Conservation (phyloP, 1,284 basidiomycete genomes). For the Farysia itapuensis region DNA sequence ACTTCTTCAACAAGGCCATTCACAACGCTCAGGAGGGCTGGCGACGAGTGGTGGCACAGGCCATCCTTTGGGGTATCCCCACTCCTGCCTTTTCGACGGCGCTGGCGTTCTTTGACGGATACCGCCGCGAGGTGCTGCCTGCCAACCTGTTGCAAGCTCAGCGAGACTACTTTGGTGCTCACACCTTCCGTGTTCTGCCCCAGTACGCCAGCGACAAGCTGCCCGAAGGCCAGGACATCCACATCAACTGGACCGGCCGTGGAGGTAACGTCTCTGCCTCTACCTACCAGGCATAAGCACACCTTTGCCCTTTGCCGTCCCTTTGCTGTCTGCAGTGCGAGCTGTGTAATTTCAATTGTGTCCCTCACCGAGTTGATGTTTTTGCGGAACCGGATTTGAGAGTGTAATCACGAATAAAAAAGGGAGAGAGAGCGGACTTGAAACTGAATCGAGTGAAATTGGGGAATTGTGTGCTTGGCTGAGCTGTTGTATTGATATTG, state of each 20-base stretch:
- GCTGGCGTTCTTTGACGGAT: constrained; percentile 98
- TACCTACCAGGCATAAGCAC: constrained; percentile 83
- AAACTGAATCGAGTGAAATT: no score
- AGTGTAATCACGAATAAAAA: no score
- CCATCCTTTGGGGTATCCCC: constrained; percentile 95
- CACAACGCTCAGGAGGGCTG: constrained; percentile 95
- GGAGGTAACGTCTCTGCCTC: constrained; percentile 90
- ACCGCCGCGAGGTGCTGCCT: constrained; percentile 80
- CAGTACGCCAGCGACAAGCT: constrained; percentile 46
- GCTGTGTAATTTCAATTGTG: no score
- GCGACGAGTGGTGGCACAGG: constrained; percentile 95
- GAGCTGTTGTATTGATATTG: no score
- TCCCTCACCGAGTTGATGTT: no score
- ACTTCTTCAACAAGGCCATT: constrained; percentile 95
- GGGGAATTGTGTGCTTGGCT: no score
- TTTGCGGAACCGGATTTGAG: no score
- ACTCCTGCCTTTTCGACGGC: constrained; percentile 95
- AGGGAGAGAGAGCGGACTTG: no score
- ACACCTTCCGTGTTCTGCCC: constrained; percentile 51
- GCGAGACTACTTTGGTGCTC: constrained; percentile 64
- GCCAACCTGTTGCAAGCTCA: constrained; percentile 92
- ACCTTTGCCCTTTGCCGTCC: no score
- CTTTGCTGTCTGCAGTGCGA: no score
- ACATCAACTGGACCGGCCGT: constrained; percentile 77
- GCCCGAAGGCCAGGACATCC: constrained; percentile 75